Evolutionary conservation across 306 rosid genomes (phyloP), one percentile per base, ranked within the genome.

Genomic region (Vigna reflexopilosa): DNA sequence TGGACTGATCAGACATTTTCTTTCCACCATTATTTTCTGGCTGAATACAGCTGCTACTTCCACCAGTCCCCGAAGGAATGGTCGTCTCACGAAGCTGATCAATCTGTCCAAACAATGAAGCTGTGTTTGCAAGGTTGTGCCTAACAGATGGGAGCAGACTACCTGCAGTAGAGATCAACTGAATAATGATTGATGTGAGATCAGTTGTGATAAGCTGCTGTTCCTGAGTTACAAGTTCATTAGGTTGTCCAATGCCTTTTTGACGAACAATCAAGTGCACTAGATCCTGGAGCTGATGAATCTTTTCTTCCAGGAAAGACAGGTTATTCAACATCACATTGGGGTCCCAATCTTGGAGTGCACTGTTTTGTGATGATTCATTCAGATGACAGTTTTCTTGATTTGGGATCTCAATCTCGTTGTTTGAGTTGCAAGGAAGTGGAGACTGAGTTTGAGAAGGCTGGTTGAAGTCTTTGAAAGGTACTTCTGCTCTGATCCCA

Each of bases 141-240:
- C 84, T 85, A 48, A 76, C 88, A 2, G 92, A 85, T 36, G 98
- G 98, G 32, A 93, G 93, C 76, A 93, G 94, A 76, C 87, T 84
- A 51, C 98, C 96, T 1, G 98, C 98, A 15, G 98, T 84, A 30
- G 98, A 89, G 83, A 93, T 88, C 80, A 93, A 77, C 70, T 93
- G 98, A 73, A 89, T 87, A 61, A 93, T 85, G 70, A 93, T 85
- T 12, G 98, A 90, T 65, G 98, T 88, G 50, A 93, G 94, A 79
- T 93, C 93, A 17, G 91, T 90, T 0, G 90, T 89, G 67, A 93
- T 67, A 78, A 93, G 96, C 88, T 93, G 96, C 42, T 88, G 88
- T 59, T 90, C 96, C 85, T 86, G 96, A 68, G 79, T 68, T 15
- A 76, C 82, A 47, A 89, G 81, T 76, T 93, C 96, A 82, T 80